Conservation (phyloP, 2,329 filamentous ascomycete genomes). For the Acrodontium crateriforme region DNA sequence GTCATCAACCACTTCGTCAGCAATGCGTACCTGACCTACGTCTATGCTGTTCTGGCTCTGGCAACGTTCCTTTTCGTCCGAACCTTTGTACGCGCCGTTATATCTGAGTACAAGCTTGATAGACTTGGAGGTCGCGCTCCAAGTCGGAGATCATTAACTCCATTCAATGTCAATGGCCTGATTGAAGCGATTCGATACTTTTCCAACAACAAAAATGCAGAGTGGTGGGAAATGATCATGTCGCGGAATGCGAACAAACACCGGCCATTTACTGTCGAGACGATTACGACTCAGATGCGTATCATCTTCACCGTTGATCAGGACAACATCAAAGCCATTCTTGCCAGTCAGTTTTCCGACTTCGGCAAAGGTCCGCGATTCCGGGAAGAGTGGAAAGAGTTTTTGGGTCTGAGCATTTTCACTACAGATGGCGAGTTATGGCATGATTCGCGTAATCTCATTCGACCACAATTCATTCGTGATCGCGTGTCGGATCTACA, state of each 20-base stretch:
- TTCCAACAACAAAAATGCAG: constrained; percentile 39
- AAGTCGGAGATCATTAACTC: constrained; percentile 23
- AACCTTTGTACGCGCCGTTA: constrained; percentile 12
- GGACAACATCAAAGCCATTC: constrained; percentile 80
- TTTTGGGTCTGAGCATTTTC: constrained; percentile 56
- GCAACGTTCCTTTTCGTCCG: constrained; percentile 8
- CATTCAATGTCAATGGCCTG: constrained; percentile 50
- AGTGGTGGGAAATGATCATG: constrained; percentile 48
- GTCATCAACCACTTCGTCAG: constrained; percentile 5
- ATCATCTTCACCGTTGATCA: constrained; percentile 66
- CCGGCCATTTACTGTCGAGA: constrained; percentile 46
- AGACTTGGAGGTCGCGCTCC: constrained; percentile 33
- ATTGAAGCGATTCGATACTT: constrained; percentile 38
- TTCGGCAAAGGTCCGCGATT: constrained; percentile 72
- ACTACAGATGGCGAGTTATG: constrained; percentile 66
- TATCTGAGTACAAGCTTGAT: constrained; percentile 24
- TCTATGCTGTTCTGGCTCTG: constrained; percentile 6
- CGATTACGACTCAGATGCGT: constrained; percentile 40
- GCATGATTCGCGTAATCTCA: constrained; percentile 67
- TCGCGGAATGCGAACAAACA: constrained; percentile 21
- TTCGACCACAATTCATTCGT: constrained; percentile 76
- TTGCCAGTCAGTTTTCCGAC: constrained; percentile 76
- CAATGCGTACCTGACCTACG: constrained; percentile 5
- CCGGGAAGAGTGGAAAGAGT: constrained; percentile 60
- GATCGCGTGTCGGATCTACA: constrained; percentile 72